A percentile compares a stretch with the other conserved stretches of the same genome.
Evolutionary conservation across 495 filamentous ascomycete species (phyloP).

Genomic region (Podospora conica): DNA sequence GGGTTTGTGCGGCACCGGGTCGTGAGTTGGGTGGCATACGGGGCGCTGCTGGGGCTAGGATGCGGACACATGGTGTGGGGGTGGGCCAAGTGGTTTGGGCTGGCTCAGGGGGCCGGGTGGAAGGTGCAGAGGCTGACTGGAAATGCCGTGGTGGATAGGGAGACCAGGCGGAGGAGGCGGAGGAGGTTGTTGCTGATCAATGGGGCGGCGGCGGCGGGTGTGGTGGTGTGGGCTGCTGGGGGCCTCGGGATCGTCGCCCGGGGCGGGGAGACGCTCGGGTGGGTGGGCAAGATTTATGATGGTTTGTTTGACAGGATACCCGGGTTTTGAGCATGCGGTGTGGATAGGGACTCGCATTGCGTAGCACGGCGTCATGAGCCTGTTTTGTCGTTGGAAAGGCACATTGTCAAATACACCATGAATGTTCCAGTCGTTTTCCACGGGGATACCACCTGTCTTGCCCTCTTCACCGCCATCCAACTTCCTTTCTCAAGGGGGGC

Average conservation of each 20-base stretch:
- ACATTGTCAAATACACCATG: background rate
- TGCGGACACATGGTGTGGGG: slow-evolving; percentile 81
- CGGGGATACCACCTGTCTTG: too few relatives aligned
- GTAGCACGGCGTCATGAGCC: background rate
- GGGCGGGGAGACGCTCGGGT: slow-evolving; percentile 64
- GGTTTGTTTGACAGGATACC: slow-evolving; percentile 40
- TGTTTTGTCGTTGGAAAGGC: background rate
- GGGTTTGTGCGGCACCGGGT: slow-evolving; percentile 66
- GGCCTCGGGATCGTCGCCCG: slow-evolving; percentile 70
- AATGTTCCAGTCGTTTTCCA: too few relatives aligned
- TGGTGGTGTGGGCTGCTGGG: slow-evolving; percentile 71
- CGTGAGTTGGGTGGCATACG: slow-evolving; percentile 62
- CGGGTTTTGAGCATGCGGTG: slow-evolving; percentile 16
- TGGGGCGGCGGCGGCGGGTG: slow-evolving; percentile 49
- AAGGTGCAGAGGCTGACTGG: slow-evolving; percentile 20
- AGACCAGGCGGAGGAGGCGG: slow-evolving; percentile 44
- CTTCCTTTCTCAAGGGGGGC: too few relatives aligned
- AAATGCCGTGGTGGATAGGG: slow-evolving; percentile 25
- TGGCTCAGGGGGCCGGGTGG: slow-evolving; percentile 38
- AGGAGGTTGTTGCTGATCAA: slow-evolving; percentile 66
- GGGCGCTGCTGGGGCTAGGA: slow-evolving; percentile 58
- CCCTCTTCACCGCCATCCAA: too few relatives aligned
- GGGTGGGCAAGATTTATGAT: slow-evolving; percentile 76
- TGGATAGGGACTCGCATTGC: too few relatives aligned
- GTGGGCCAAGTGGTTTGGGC: slow-evolving; percentile 65